Evolutionary conservation across 2,329 filamentous ascomycete genomes (phyloP).

Genomic region (Phaeosphaeriaceae sp.): DNA sequence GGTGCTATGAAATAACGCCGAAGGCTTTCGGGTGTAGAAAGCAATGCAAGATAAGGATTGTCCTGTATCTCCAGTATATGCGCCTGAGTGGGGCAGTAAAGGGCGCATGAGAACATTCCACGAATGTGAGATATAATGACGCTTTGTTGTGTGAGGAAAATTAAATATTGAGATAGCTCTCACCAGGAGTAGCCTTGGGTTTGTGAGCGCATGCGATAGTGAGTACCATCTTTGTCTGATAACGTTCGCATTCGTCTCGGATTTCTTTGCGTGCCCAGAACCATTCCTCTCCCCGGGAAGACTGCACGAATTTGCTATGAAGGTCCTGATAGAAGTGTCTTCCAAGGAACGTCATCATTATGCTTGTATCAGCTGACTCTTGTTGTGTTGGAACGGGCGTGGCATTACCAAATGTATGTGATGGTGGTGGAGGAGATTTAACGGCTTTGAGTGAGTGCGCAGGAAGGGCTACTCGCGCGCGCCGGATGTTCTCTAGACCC

Average conservation of each 20-base stretch:
- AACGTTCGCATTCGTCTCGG: slow-evolving; percentile 29
- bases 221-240: slow-evolving; percentile 34
- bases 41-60: no score
- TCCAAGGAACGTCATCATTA: slow-evolving; percentile 36
- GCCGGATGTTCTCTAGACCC: slow-evolving; percentile 34
- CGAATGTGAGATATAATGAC: no score
- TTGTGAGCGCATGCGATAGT: slow-evolving; percentile 34
- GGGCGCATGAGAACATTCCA: no score
- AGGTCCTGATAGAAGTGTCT: slow-evolving; percentile 35
- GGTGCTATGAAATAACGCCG: no score
- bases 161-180: slow-evolving; percentile 29
- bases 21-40: no score
- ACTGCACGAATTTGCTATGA: slow-evolving; percentile 26
- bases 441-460: slow-evolving; percentile 20
- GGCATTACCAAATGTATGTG: slow-evolving; percentile 8
- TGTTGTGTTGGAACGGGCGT: slow-evolving; percentile 23
- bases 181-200: slow-evolving; percentile 11
- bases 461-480: slow-evolving; percentile 33
- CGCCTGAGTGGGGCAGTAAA: no score
- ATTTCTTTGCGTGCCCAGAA: slow-evolving; percentile 33
- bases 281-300: slow-evolving; percentile 31
- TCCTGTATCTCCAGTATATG: no score
- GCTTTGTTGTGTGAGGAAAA: background rate
- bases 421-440: slow-evolving; percentile 7
- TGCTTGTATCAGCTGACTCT: slow-evolving; percentile 25